phyloP scores from a whole-genome alignment of 1,284 basidiomycete species.

The Microbotryum violaceum region DNA sequence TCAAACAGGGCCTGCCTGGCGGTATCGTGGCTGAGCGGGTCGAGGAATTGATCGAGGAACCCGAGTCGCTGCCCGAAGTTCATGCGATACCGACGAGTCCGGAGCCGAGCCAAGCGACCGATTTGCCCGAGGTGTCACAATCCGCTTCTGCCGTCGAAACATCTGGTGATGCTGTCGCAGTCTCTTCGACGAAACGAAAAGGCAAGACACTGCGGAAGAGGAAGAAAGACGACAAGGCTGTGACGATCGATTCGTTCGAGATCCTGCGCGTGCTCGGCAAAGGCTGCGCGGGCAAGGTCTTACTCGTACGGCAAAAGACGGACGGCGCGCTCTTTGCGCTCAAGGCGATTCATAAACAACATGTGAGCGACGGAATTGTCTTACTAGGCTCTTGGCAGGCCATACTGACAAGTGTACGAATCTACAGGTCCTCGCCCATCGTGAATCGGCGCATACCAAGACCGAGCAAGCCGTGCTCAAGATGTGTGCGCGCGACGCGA shows the following conservation, averaged over 20 bases:
- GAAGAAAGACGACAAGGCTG: neutral
- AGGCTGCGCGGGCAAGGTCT: conserved; percentile 82
- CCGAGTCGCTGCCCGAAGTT: no score
- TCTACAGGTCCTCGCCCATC: conserved; percentile 79
- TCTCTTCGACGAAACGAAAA: no score
- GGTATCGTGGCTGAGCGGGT: no score
- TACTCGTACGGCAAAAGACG: conserved; percentile 52
- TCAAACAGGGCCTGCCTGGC: no score
- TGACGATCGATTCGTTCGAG: conserved; percentile 76
- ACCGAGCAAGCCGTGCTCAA: conserved; percentile 90
- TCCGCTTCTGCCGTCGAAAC: neutral
- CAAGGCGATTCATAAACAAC: conserved; percentile 90
- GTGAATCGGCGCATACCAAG: conserved; percentile 88
- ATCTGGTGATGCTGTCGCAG: neutral
- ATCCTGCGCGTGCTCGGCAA: conserved; percentile 92
- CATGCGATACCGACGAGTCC: no score
- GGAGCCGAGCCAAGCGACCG: no score
- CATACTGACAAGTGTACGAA: neutral
- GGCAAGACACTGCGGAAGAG: no score
- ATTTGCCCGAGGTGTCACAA: neutral
- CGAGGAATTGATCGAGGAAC: no score
- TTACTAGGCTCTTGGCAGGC: no score
- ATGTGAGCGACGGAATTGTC: conserved; percentile 2
- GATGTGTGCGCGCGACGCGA: conserved; percentile 58
- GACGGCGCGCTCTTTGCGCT: conserved; percentile 71